Base-by-base conservation (phyloP, 1,139 yeast species). In the Sugiyamaella pinicola region DNA sequence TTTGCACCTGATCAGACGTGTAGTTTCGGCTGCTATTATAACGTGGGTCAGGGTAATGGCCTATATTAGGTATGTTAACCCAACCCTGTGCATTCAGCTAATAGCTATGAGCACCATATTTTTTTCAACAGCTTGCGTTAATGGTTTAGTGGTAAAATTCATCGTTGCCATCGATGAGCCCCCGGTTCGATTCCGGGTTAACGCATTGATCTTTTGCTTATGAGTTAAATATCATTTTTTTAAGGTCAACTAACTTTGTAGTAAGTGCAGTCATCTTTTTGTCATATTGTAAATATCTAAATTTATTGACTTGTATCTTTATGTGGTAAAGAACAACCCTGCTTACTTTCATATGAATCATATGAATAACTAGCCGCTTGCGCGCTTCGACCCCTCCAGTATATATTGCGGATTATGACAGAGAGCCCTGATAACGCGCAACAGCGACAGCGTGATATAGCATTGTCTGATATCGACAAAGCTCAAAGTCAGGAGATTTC, bases 151-250 rank as follows among this genome's bases (percentile, higher is more conserved):
- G 34, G 34, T n/a, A n/a, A n/a, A n/a, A n/a, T n/a, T n/a, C n/a
- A n/a, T n/a, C n/a, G n/a, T n/a, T n/a, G n/a, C n/a, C n/a, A n/a
- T n/a, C n/a, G n/a, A n/a, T n/a, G n/a, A n/a, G n/a, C n/a, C n/a
- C n/a, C n/a, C n/a, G n/a, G 34, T 31, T 31, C 34, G 34, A 31
- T 31, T 31, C 34, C 34, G 34, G 34, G 34, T 31, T 31, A 31
- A 31, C 34, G 34, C 34, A 31, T 31, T 4, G 5, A 8, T 31
- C 15, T 31, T 31, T n/a, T n/a, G n/a, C n/a, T n/a, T n/a, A n/a
- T n/a, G n/a, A n/a, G n/a, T n/a, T n/a, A n/a, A n/a, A n/a, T n/a
- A n/a, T n/a, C n/a, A n/a, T n/a, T 10, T n/a, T 31, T 31, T 31
- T 31, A 4, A 31, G 12, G 12, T 24, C 9, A 24, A 6, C 9